Base-by-base conservation (phyloP, 2,329 filamentous ascomycete species). In the Trichoderma sp. region DNA sequence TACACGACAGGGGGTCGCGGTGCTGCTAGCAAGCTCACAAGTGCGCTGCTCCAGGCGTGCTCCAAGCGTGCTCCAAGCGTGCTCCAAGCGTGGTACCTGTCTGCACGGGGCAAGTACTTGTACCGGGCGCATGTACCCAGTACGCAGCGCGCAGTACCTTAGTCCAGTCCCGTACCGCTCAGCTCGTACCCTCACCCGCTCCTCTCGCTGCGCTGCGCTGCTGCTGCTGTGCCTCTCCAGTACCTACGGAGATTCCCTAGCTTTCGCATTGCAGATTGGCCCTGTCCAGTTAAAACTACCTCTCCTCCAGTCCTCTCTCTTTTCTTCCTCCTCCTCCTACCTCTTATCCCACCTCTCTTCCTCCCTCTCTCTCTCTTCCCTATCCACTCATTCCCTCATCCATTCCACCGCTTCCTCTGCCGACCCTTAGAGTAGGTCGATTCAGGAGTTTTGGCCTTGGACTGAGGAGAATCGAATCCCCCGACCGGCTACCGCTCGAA, bases 261-360 rank as follows among this genome's bases (percentile, higher is more conserved):
- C 65, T 24, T 41, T 59, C 41, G 63, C 41, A 60, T 27, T 27
- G 4, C 45, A 50, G 50, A 64, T 41, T 50, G 35, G 77, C 75
- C 75, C 76, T 74, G 75, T 76, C 79, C 77, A 77, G 80, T 83
- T 83, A 83, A 84, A 84, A 83, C 83, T 83, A 83, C 80, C 80
- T 88, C 85, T 88, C 85, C 86, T 86, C 87, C 87, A 88, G 86
- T 89, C 88, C 87, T 87, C 88, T 87, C 87, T 85, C 85, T 83
- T 86, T 85, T 86, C 84, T 84, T 86, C 84, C 84, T 88, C 86
- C 85, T 88, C 85, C 85, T 88, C 87, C 86, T 86, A 87, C 77
- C 75, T 75, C 82, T 80, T 82, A 82, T 83, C 80, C 82, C 80
- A 79, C 87, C 88, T 86, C 89, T 88, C 87, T 76, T 75, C 75